Conservation (phyloP, 345 rosid species). For the Murraya koenigii region DNA sequence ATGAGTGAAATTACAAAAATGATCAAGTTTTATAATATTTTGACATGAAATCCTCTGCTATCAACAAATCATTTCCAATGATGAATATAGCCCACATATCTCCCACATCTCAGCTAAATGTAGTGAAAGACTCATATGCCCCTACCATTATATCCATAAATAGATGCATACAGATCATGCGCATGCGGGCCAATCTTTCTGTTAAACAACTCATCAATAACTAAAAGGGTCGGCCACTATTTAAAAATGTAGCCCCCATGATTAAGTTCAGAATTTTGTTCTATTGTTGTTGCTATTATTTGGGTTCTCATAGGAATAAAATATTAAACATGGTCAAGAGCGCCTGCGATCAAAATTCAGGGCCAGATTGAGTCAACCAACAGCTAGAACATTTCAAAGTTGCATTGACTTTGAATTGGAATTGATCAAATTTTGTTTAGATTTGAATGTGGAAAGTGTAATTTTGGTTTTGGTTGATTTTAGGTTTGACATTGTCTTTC, state of each 20-base stretch:
- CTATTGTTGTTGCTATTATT: neutral
- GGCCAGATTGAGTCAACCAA: neutral
- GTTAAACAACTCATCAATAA: neutral
- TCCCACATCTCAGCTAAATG: neutral
- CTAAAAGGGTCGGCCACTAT: constrained; percentile 13
- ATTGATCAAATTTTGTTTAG: neutral
- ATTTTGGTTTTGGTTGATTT: no score
- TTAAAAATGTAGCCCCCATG: neutral
- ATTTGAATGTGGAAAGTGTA: no score
- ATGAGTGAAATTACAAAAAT: neutral
- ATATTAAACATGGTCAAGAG: neutral
- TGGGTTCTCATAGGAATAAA: neutral
- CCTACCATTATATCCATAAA: neutral
- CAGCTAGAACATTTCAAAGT: neutral
- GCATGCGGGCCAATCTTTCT: neutral
- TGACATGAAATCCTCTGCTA: neutral
- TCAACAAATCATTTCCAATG: constrained; percentile 27
- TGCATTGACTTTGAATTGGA: neutral
- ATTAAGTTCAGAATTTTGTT: neutral
- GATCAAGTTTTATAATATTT: neutral
- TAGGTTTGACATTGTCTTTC: no score
- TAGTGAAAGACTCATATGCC: neutral
- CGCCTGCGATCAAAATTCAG: neutral
- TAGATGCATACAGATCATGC: neutral
- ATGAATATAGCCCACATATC: constrained; percentile 20